Evolutionary conservation across 805 yeast species (phyloP), one percentile per base, ranked within the genome.

Genomic region (Pichia deserticola): DNA sequence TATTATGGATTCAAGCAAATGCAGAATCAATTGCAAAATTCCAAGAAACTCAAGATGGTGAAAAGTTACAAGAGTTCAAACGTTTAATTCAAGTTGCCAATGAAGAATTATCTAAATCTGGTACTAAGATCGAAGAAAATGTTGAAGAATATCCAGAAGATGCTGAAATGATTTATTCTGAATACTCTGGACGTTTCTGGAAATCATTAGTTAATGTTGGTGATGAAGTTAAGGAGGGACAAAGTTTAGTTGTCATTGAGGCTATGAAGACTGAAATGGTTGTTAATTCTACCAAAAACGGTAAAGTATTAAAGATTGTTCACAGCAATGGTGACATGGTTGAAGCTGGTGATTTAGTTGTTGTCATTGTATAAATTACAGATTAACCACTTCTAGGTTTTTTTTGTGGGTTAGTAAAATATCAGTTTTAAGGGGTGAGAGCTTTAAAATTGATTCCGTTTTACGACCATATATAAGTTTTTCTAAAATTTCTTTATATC

Each of bases 231-330:
- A 69, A 72, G 47, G 76, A 70, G 43, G 95, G 90, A 35, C 92
- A 88, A 59, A 89, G 89, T 5, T 73, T 92, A 53, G 78, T 92
- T 56, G 89, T 93, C 38, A 87, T 92, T 48, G 99, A 92, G 68
- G 98, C 99, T 49, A 92, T 92, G 99, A 92, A 92, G 75, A 93
- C 98, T 0, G 99, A 92, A 69, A 92, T 92, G 97, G 78, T 81
- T 45, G 95, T 92, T 36, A 73, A 68, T 48, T 81, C 97, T 25
- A 76, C 95, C 1, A 72, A 63, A 49, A 71, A 73, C 27, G 95
- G 96, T 60, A 84, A 78, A 61, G 90, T 88, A 27, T 62, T 78
- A 44, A 85, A 86, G 69, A 72, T 88, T 42, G 67, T 81, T 51
- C 96, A 89, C 65, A 74, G 76, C 49, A 88, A 89, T 62, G 98